Evolutionary conservation across 1,139 yeast species (phyloP), one percentile per base, ranked within the genome.

Genomic region (Torulaspora globosa): DNA sequence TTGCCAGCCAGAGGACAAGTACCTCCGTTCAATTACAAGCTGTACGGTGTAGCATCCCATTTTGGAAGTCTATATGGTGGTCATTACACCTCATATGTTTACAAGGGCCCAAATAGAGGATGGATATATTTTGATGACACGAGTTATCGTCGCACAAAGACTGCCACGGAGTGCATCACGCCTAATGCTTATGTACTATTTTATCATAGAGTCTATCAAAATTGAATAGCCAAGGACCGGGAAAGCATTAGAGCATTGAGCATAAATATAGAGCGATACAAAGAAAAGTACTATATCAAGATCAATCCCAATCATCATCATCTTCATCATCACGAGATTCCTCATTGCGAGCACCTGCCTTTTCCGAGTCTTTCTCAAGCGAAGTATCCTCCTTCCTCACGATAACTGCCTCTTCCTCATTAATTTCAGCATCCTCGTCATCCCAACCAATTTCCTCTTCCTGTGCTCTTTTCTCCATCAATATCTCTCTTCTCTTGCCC

Each of bases 1-100:
- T 69, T 85, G 36, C 94, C 95, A 0, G 60, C 72, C 0, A 71
- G 96, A 53, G 89, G 86, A 19, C 97, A 89, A 66, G 64, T 66
- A 0, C 84, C 95, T 1, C 96, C 96, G 2, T 89, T 85, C 65
- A 70, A 76, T 29, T 92, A 90, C 65, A 79, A 79, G 54, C 68
- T 92, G 30, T 86, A 82, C 57, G 95, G 85, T 0, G 95, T 90
- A 27, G 92, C 90, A n/a, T 85, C 87, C 57, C 98, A 92, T 66
- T 77, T 73, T 52, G 97, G 98, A 2, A 70, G 79, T 4, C 71
- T 90, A 40, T 78, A 84, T 39, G 88, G 95, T 2, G 97, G 98
- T 0, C 98, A 92, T 67, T 92, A 92, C 65, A 92, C 97, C 0
- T 75, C 96, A 0, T 84, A 80, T 59, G 95, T 88, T 2, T 71